Base-by-base conservation (phyloP, 169 alveolate genomes). In the Plasmodium vivax region DNA sequence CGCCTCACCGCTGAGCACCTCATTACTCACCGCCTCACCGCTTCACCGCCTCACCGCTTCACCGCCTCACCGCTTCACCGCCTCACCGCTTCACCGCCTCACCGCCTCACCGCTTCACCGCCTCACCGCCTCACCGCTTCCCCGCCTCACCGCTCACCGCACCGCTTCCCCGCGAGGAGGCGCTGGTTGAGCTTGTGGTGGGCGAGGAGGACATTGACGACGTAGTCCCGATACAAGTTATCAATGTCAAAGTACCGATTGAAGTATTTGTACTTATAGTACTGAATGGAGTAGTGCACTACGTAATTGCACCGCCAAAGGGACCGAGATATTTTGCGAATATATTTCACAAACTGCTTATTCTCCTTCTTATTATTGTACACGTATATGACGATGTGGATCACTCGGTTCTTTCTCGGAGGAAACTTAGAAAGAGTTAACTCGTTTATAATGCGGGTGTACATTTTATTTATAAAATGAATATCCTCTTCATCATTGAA, bases 241-340 rank as follows among this genome's bases (percentile, higher is more conserved):
- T 85, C 93, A 19, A 85, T 85, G 12, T 85, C 93, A 14, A 85
- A 74, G 81, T 85, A 85, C n/a, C 81, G 58, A 43, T 85, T 85
- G 41, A 85, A 85, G 19, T 85, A 85, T 30, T 85, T 85, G 41
- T 85, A 85, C 43, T 85, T 85, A 68, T 85, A 85, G 34, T 85
- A 85, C 10, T 85, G 93, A 41, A 85, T 85, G 14, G 93, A 74
- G 30, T 85, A 85, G 80, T 74, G 71, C 10, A 85, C 93, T 16
- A 85, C 19, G 62, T 85, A 85, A 54, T 85, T 85, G 79, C 93
- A 85, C 62, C 93, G 51, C 93, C 93, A 85, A 12, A 85, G 58
- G 10, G 93, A 85, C 43, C 93, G 36, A 47, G 93, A 85, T n/a
- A 85, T 85, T 75, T 85, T 85, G 34, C 93, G 36, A 32, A 85